These are phyloP conservation scores for Paratinospora sagittata DNA, from an alignment of 164 flowering plant species.

Conservation along the genomic window DNA sequence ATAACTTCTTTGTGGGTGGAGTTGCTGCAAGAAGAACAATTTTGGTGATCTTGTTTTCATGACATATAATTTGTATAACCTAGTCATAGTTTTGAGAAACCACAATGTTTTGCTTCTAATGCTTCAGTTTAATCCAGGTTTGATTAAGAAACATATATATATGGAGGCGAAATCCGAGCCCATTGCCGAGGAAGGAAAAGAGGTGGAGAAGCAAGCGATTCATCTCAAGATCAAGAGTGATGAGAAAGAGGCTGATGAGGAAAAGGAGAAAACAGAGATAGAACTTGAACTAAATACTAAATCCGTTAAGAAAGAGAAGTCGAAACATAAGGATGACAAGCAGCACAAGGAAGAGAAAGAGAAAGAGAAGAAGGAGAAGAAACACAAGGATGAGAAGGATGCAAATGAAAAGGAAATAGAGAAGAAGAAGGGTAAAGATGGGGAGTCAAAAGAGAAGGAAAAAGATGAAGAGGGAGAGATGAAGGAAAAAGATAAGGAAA, in stretches of 20 bases:
- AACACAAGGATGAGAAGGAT: conserved; percentile 9
- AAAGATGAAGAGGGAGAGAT: conserved; percentile 1
- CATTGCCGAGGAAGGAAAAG: conserved; percentile 15
- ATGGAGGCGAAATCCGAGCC: conserved; percentile 32
- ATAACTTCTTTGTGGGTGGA: not conserved
- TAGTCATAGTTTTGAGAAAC: too few species aligned
- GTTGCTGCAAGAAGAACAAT: not conserved
- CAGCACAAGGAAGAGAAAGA: conserved; percentile 19
- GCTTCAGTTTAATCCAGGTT: not conserved
- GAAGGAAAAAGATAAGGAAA: conserved; percentile 11
- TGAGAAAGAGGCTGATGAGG: conserved; percentile 20
- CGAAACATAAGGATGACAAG: conserved; percentile 24
- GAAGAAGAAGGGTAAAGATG: conserved; percentile 1
- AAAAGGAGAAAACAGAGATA: conserved; percentile 27
- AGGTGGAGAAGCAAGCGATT: conserved; percentile 29
- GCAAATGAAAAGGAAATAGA: conserved; percentile 9
- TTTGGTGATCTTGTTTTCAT: not conserved
- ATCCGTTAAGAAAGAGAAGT: conserved; percentile 33
- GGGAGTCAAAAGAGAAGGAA: too few species aligned
- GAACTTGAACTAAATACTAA: conserved; percentile 42
- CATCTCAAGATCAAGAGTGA: conserved; percentile 31
- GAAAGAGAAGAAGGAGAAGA: conserved; percentile 1
- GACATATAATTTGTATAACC: not conserved
- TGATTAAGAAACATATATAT: not conserved
- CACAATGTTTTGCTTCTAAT: not conserved